Evolutionary conservation across 2,329 filamentous ascomycete genomes (phyloP).

Genomic region (Verticillium klebahnii): DNA sequence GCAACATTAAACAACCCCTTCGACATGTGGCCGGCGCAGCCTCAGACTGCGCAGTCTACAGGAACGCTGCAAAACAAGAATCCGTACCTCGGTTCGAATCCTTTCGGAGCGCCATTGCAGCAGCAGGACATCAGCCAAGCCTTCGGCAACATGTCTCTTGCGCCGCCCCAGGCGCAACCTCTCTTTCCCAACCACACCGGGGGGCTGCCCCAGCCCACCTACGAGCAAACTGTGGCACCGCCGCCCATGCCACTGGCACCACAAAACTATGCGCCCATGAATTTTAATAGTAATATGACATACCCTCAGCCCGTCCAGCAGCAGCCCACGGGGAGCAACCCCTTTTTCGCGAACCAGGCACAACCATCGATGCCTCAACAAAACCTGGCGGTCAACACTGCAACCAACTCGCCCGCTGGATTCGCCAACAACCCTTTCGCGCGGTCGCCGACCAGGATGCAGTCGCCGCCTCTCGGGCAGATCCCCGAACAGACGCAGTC

Average conservation of each 20-base stretch:
- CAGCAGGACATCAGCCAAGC: conserved; percentile 56
- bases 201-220: conserved; percentile 42
- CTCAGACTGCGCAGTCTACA: conserved; percentile 62
- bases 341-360: conserved; percentile 40
- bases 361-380: conserved; percentile 27
- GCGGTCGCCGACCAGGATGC: conserved; percentile 44
- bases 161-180: conserved; percentile 48
- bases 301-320: conserved; percentile 34
- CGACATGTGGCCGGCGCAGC: conserved; percentile 51
- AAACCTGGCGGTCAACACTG: conserved; percentile 34
- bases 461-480: conserved; percentile 43
- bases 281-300: conserved; percentile 37
- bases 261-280: conserved; percentile 32
- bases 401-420: conserved; percentile 20
- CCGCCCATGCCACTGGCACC: conserved; percentile 30
- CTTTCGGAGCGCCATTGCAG: conserved; percentile 55
- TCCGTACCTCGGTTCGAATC: conserved; percentile 56
- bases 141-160: conserved; percentile 72
- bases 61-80: conserved; percentile 56
- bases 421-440: conserved; percentile 43
- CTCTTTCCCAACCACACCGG: conserved; percentile 76
- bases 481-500: conserved; percentile 49
- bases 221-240: conserved; percentile 39
- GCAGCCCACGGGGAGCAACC: conserved; percentile 43
- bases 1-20: conserved; percentile 63